Evolutionary conservation across 768 basidiomycete species (phyloP), one percentile per base, ranked within the genome.

Genomic region (Pluteus cervinus): DNA sequence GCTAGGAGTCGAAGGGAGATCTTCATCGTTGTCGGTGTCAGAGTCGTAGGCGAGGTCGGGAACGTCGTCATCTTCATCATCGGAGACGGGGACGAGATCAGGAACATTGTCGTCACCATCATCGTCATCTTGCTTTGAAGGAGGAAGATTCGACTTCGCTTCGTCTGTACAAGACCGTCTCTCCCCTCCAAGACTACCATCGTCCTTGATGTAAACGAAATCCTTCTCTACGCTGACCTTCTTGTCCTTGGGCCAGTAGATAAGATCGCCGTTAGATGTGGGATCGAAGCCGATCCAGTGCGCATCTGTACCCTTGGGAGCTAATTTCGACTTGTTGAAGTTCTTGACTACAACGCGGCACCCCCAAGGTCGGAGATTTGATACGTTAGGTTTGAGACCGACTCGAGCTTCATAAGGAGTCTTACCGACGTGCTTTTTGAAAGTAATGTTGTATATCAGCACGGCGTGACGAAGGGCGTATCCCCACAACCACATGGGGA

Each of bases 401-500:
- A 26, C 24, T 15, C 42, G 24, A 7, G 38, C 22, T 32, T 47
- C 42, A 33, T 40, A 43, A 4, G 46, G 49, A n/a, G 49, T 52
- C 16, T 47, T 41, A 4, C 44, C 36, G 1, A 57, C 33, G 0
- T 38, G 37, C 5, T 37, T 26, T 3, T 51, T 55, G 7, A 52
- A 45, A 0, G 54, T 50, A 3, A 52, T 31, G 43, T 65, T 66
- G 29, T 54, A 52, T 4, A 63, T 11, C 40, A 53, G 63, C 1
- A 47, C 42, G 0, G 49, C 53, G 33, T 62, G 46, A 2, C 25
- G 30, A 0, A 56, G 33, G 3, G 61, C 60, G 11, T 60, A 46
- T 1, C 50, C 56, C 65, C 62, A 67, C 0, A 66, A 53, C 21
- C 33, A 45, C 7, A 40, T 43, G 0, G 60, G 60, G 2, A 66